Evolutionary conservation across 129 eudicot species (phyloP).

Genomic region (Rutidosis leptorrhynchoides): DNA sequence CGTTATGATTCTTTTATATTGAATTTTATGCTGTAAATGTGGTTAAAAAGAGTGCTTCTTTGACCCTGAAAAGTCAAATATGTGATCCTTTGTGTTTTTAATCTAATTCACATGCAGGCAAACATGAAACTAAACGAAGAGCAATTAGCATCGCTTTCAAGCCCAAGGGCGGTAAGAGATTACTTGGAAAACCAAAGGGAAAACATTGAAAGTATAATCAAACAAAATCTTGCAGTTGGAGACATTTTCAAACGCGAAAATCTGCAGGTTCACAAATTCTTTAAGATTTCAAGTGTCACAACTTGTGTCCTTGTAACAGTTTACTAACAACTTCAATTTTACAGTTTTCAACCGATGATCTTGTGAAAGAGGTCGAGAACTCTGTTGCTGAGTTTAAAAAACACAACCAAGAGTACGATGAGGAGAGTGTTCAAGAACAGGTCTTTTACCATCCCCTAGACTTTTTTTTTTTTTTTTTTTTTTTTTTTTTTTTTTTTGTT

Average conservation of each 20-base stretch:
- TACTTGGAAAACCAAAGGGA: conserved; percentile 72
- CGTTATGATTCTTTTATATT: neutral
- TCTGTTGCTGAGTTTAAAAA: conserved; percentile 74
- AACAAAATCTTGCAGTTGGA: conserved; percentile 86
- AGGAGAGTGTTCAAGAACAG: conserved; percentile 79
- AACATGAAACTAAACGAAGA: conserved; percentile 71
- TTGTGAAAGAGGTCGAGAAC: conserved; percentile 78
- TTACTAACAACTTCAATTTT: neutral
- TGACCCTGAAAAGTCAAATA: conserved; percentile 16
- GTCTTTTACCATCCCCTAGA: conserved; percentile 28
- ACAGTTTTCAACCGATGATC: conserved; percentile 72
- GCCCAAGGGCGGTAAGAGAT: conserved; percentile 76
- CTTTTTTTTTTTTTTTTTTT: neutral
- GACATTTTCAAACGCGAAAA: conserved; percentile 96
- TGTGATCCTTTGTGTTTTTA: neutral
- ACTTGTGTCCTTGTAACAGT: conserved; percentile 3
- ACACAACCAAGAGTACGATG: conserved; percentile 77
- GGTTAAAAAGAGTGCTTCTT: conserved; percentile 8
- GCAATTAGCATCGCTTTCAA: conserved; percentile 73
- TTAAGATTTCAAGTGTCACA: neutral
- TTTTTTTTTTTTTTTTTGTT: no score
- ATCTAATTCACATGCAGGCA: conserved; percentile 37
- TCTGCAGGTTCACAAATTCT: conserved; percentile 52
- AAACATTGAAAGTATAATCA: conserved; percentile 58
- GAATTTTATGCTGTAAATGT: conserved; percentile 2